These are phyloP conservation scores for Spathaspora girioi DNA, from an alignment of 805 yeast genomes.

Conservation along the genomic window DNA sequence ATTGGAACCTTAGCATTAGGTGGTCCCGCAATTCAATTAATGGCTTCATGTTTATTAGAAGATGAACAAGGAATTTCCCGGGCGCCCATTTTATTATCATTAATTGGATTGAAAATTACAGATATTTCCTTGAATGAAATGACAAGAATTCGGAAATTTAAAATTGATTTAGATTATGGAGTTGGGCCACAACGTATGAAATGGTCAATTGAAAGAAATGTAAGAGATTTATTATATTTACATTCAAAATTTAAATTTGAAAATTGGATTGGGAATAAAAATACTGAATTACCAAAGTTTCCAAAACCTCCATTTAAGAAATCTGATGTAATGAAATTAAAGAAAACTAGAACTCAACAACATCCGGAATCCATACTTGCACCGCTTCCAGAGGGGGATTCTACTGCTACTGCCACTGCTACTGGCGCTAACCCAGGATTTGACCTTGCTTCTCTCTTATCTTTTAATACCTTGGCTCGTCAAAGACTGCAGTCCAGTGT, in stretches of 20 bases:
- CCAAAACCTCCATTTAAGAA: constrained; percentile 37
- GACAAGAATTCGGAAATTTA: constrained; percentile 45
- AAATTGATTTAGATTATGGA: constrained; percentile 86
- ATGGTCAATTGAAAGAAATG: constrained; percentile 76
- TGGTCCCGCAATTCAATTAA: constrained; percentile 68
- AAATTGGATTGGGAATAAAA: constrained; percentile 28
- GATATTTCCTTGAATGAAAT: constrained; percentile 41
- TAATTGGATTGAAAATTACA: constrained; percentile 62
- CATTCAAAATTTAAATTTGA: constrained; percentile 65
- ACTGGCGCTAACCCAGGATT: neutral
- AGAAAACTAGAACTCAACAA: neutral
- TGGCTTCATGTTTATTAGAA: constrained; percentile 69
- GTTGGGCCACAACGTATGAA: constrained; percentile 71
- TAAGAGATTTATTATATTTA: constrained; percentile 66
- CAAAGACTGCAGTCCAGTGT: constrained; percentile 28
- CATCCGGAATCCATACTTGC: neutral
- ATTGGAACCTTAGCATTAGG: constrained; percentile 53
- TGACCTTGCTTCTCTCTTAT: neutral
- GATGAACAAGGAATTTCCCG: constrained; percentile 76
- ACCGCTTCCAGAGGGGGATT: neutral
- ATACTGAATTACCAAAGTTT: constrained; percentile 42
- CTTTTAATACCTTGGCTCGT: constrained; percentile 3
- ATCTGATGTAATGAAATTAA: neutral
- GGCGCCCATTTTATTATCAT: constrained; percentile 76
- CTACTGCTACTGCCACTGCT: neutral